phyloP scores from a whole-genome alignment of 371 early-diverging fungal species.

The Conidiobolus incongruus region DNA sequence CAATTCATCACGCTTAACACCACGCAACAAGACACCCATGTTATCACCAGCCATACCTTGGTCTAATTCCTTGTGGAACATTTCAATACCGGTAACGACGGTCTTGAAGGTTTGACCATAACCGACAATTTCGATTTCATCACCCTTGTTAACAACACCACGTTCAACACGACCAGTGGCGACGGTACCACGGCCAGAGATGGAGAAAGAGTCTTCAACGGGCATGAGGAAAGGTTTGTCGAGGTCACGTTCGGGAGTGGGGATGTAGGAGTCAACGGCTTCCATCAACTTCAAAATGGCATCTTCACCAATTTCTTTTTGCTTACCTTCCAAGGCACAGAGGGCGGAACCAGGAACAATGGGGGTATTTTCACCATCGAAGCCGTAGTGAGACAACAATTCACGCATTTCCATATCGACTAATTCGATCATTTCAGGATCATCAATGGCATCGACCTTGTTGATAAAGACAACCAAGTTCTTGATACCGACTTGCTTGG shows the following conservation, averaged over 20 bases:
- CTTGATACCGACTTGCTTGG: slow-evolving; percentile 90
- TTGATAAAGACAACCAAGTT: slow-evolving; percentile 95
- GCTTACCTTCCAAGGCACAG: slow-evolving; percentile 80
- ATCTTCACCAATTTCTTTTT: slow-evolving; percentile 78
- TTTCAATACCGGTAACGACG: slow-evolving; percentile 87
- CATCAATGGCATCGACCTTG: slow-evolving; percentile 96
- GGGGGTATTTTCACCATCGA: slow-evolving; percentile 82
- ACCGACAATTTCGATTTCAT: slow-evolving; percentile 92
- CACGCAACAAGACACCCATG: slow-evolving; percentile 91
- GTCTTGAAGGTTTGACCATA: slow-evolving; percentile 75
- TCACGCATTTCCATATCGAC: slow-evolving; percentile 99
- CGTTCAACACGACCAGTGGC: slow-evolving; percentile 96
- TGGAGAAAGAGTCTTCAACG: slow-evolving; percentile 91
- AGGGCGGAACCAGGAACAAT: slow-evolving; percentile 91
- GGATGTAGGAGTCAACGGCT: slow-evolving; percentile 83
- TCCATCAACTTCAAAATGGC: slow-evolving; percentile 77
- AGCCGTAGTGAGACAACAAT: slow-evolving; percentile 76
- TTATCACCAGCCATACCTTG: slow-evolving; percentile 96
- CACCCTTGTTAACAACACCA: slow-evolving; percentile 82
- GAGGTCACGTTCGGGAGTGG: slow-evolving; percentile 80
- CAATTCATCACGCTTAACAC: slow-evolving; percentile 90
- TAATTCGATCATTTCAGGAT: slow-evolving; percentile 91
- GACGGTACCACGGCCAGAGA: slow-evolving; percentile 97
- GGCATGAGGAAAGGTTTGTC: slow-evolving; percentile 99
- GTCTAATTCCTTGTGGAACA: slow-evolving; percentile 98